Evolutionary conservation across 2,329 filamentous ascomycete species (phyloP).

Genomic region (Phaeophleospora eucalypticola): DNA sequence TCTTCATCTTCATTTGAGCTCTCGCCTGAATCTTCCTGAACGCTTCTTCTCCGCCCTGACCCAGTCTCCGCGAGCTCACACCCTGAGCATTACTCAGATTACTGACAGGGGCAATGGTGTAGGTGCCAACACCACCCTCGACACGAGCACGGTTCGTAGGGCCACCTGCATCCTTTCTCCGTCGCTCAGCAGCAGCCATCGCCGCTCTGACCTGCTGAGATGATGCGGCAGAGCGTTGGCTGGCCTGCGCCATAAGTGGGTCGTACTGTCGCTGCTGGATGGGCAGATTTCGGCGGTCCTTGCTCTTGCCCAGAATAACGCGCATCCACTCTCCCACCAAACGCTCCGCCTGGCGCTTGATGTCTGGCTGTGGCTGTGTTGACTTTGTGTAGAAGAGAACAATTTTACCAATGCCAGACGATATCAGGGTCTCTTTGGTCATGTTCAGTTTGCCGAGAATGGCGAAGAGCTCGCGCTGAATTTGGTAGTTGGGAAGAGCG

Average conservation of each 20-base stretch:
- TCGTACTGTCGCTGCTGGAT: slow-evolving; percentile 58
- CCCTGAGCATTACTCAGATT: slow-evolving; percentile 37
- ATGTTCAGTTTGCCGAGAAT: slow-evolving; percentile 77
- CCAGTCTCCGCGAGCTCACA: slow-evolving; percentile 24
- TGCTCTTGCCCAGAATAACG: slow-evolving; percentile 79
- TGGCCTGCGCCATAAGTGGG: slow-evolving; percentile 39
- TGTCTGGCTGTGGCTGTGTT: slow-evolving; percentile 78
- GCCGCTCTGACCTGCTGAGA: slow-evolving; percentile 36
- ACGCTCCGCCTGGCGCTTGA: slow-evolving; percentile 90
- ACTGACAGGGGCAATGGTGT: slow-evolving; percentile 60
- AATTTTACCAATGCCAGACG: slow-evolving; percentile 92
- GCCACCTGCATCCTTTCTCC: slow-evolving; percentile 49
- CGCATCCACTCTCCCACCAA: slow-evolving; percentile 94
- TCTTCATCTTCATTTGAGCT: slow-evolving; percentile 4
- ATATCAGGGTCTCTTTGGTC: slow-evolving; percentile 82
- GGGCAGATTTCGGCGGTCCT: slow-evolving; percentile 87
- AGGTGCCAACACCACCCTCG: slow-evolving; percentile 56
- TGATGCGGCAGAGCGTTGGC: slow-evolving; percentile 26
- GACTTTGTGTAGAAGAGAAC: slow-evolving; percentile 96
- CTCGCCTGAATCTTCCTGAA: slow-evolving; percentile 33
- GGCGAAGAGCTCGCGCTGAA: slow-evolving; percentile 88
- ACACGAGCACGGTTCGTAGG: slow-evolving; percentile 56
- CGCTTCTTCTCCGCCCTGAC: slow-evolving; percentile 29
- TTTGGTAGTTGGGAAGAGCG: slow-evolving; percentile 91
- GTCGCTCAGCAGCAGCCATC: slow-evolving; percentile 48